Evolutionary conservation across 371 early-diverging fungal genomes (phyloP).

Genomic region (Apophysomyces elegans): DNA sequence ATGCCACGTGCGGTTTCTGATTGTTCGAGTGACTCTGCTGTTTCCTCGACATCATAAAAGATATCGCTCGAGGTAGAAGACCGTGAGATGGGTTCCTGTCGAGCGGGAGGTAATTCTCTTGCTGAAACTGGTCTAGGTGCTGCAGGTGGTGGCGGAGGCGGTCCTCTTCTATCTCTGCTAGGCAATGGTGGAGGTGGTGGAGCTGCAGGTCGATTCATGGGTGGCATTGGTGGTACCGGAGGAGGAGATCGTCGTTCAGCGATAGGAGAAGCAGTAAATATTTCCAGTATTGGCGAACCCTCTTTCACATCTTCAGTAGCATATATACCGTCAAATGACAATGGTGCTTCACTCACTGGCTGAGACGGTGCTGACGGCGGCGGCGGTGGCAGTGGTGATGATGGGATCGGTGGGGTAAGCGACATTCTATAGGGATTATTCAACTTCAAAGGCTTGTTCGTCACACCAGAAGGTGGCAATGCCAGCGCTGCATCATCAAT

Average conservation of each 20-base stretch:
- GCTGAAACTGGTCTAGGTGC: slow-evolving; percentile 20
- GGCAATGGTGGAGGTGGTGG: slow-evolving; percentile 44
- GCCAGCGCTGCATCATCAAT: not conserved
- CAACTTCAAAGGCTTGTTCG: slow-evolving; percentile 2
- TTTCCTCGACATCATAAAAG: not conserved
- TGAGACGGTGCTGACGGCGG: not conserved
- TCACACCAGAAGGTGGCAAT: slow-evolving; percentile 2
- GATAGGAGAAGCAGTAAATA: not conserved
- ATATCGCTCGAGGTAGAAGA: slow-evolving; percentile 7
- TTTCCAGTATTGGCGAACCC: not conserved
- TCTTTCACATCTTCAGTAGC: not conserved
- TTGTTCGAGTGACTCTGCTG: slow-evolving; percentile 7
- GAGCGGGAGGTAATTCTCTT: slow-evolving; percentile 10
- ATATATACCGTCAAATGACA: slow-evolving; percentile 1
- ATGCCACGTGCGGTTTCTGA: not conserved
- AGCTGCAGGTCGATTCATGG: slow-evolving; percentile 18
- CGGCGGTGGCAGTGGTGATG: not conserved
- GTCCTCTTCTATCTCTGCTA: slow-evolving; percentile 30
- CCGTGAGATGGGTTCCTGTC: slow-evolving; percentile 11
- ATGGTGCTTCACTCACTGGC: not conserved
- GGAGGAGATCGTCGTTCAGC: slow-evolving; percentile 4
- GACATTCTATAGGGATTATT: slow-evolving; percentile 10
- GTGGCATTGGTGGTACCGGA: slow-evolving; percentile 27
- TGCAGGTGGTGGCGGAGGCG: slow-evolving; percentile 39
- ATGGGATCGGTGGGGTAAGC: not conserved